phyloP scores from a whole-genome alignment of 75 land plant genomes.

The Pinus taeda region DNA sequence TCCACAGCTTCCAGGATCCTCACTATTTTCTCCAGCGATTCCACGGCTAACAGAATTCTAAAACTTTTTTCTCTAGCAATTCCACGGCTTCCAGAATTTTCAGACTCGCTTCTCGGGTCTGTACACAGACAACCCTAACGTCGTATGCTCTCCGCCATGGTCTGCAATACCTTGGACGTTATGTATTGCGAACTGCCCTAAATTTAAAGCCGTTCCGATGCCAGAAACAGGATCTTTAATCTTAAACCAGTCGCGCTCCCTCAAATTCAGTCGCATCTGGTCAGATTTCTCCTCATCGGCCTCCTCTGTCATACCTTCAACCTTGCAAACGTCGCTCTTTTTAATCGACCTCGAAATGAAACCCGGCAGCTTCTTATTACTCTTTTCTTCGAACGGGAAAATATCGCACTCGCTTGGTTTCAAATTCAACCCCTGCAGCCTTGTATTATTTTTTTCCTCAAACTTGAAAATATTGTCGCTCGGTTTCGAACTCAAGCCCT shows the following conservation, averaged over 20 bases:
- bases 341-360: too few relatives aligned
- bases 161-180: neutral
- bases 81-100: neutral
- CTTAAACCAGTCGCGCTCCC: neutral
- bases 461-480: too few relatives aligned
- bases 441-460: too few relatives aligned
- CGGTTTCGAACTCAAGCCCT: too few relatives aligned
- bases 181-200: neutral
- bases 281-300: neutral
- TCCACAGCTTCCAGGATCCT: too few relatives aligned
- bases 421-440: too few relatives aligned
- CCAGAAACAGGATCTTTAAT: neutral
- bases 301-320: neutral
- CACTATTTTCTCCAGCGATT: too few relatives aligned
- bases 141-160: neutral
- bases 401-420: too few relatives aligned
- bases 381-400: too few relatives aligned
- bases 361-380: too few relatives aligned
- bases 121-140: neutral
- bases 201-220: neutral
- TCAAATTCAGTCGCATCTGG: neutral
- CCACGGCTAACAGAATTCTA: too few relatives aligned
- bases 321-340: neutral
- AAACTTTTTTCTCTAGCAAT: too few relatives aligned
- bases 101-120: neutral